Conservation (phyloP, 306 rosid species). For the Quillaja saponaria region DNA sequence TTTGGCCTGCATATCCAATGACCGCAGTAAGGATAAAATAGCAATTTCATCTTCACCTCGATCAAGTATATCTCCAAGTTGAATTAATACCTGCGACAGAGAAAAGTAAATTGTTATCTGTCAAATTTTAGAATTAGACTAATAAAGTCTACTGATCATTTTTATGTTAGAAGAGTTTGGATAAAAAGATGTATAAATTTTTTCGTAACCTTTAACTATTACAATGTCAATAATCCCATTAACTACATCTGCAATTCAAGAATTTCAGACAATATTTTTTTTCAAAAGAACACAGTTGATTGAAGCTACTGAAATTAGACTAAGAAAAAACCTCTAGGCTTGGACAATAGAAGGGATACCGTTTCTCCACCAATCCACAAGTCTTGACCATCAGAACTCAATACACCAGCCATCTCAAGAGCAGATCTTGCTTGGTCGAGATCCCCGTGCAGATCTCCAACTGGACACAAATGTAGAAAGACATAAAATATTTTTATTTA, state of each 20-base stretch:
- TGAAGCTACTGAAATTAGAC: constrained; percentile 8
- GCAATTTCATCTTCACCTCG: constrained; percentile 97
- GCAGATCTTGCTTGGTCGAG: constrained; percentile 78
- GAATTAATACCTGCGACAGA: constrained; percentile 68
- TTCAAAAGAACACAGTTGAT: too few species aligned
- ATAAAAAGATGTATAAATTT: neutral
- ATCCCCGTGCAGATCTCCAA: constrained; percentile 98
- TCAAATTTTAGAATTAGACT: neutral
- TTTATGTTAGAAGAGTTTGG: constrained; percentile 1
- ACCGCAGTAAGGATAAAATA: constrained; percentile 78
- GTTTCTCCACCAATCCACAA: constrained; percentile 89
- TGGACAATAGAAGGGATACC: constrained; percentile 41
- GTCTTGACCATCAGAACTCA: constrained; percentile 73
- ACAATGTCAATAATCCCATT: constrained; percentile 16
- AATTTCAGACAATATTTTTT: too few species aligned
- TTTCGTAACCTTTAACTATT: constrained; percentile 1
- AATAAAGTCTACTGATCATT: neutral
- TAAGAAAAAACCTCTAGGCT: constrained; percentile 6
- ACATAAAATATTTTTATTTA: neutral
- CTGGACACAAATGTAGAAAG: constrained; percentile 36
- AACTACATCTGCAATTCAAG: constrained; percentile 3
- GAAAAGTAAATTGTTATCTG: neutral
- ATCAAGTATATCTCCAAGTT: constrained; percentile 93
- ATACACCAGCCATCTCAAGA: constrained; percentile 86
- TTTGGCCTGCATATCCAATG: constrained; percentile 82